These are phyloP conservation scores for Smallanthus sonchifolius DNA, from an alignment of 129 eudicot species.

Conservation along the genomic window DNA sequence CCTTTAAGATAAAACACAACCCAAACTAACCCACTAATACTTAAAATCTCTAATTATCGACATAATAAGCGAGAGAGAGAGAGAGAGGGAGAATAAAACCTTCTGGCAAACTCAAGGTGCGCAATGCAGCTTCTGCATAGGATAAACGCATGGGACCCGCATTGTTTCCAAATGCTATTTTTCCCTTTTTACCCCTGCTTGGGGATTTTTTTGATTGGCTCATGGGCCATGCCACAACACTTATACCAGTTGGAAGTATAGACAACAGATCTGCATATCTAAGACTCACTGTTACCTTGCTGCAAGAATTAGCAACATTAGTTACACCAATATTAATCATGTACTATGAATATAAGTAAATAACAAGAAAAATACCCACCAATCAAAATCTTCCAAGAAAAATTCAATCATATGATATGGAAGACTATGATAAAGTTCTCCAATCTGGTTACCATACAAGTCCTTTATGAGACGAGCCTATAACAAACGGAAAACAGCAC, in stretches of 20 bases:
- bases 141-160: constrained; percentile 62
- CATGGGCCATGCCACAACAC: constrained; percentile 92
- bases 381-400: constrained; percentile 63
- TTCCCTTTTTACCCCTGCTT: constrained; percentile 37
- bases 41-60: neutral
- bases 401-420: constrained; percentile 85
- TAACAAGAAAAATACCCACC: constrained; percentile 37
- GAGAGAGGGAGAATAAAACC: constrained; percentile 45
- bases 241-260: constrained; percentile 70
- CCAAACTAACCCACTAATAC: neutral
- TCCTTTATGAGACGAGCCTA: constrained; percentile 87
- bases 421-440: constrained; percentile 91
- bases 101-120: constrained; percentile 82
- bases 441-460: constrained; percentile 84
- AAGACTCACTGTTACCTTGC: constrained; percentile 80
- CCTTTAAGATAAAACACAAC: neutral
- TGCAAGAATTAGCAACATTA: constrained; percentile 29
- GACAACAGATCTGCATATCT: constrained; percentile 67
- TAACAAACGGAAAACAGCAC: constrained; percentile 17
- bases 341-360: neutral
- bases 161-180: constrained; percentile 32
- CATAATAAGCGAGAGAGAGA: neutral
- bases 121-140: constrained; percentile 80
- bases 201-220: constrained; percentile 40
- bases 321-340: neutral